Evolutionary conservation across 2,329 filamentous ascomycete species (phyloP).

Genomic region (Chaetomiaceae sp.): DNA sequence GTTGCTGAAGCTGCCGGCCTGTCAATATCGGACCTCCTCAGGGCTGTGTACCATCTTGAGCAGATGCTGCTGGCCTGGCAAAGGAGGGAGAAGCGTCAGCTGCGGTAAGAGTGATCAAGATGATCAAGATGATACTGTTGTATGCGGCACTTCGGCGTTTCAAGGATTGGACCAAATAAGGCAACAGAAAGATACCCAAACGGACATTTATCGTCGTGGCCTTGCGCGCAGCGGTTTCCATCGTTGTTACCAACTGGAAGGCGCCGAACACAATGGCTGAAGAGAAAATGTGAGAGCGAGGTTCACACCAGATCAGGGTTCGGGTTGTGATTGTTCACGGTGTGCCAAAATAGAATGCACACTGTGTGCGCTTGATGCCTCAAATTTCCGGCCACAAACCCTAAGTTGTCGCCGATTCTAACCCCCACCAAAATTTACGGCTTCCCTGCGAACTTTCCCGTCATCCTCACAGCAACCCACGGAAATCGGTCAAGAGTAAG

Average conservation of each 20-base stretch:
- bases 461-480: slow-evolving; percentile 37
- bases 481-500: slow-evolving; percentile 57
- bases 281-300: too few species aligned
- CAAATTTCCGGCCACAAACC: slow-evolving; percentile 21
- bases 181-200: not conserved
- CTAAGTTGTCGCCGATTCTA: slow-evolving; percentile 23
- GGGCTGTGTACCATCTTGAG: slow-evolving; percentile 36
- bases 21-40: slow-evolving; percentile 32
- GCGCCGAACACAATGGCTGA: too few species aligned
- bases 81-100: slow-evolving; percentile 23
- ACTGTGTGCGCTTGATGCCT: slow-evolving; percentile 12
- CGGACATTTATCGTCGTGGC: too few species aligned
- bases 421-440: slow-evolving; percentile 40
- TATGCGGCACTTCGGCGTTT: too few species aligned
- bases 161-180: too few species aligned
- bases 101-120: slow-evolving; percentile 55
- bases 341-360: not conserved
- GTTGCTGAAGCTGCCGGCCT: slow-evolving; percentile 38
- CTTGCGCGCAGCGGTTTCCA: too few species aligned
- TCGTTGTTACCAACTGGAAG: too few species aligned
- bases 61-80: slow-evolving; percentile 34
- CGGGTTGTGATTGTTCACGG: not conserved
- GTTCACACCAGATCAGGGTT: slow-evolving; percentile 3
- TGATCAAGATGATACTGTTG: too few species aligned
- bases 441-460: slow-evolving; percentile 33